Conservation (phyloP, 805 yeast species). For the Cyberlindnera japonica region DNA sequence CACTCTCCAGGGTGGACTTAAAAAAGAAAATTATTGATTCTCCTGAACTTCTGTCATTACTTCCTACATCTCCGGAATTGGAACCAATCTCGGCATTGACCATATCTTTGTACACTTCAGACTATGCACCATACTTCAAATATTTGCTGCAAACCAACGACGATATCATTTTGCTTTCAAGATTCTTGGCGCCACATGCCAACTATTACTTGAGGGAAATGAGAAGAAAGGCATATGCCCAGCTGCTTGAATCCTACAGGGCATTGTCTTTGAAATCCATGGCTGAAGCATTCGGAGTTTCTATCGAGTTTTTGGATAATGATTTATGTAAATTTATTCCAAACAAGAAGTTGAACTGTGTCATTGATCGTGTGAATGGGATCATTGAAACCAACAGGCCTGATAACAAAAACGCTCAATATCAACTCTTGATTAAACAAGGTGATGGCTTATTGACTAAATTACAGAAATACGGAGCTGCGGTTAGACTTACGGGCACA, state of each 20-base stretch:
- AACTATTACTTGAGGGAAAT: constrained; percentile 85
- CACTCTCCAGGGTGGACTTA: constrained; percentile 78
- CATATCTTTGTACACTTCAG: constrained; percentile 83
- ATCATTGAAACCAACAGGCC: constrained; percentile 95
- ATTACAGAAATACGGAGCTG: constrained; percentile 95
- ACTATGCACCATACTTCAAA: constrained; percentile 75
- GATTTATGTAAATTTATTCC: constrained; percentile 91
- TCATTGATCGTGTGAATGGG: constrained; percentile 92
- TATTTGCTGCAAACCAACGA: constrained; percentile 76
- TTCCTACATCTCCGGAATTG: constrained; percentile 64
- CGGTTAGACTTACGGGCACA: constrained; percentile 92
- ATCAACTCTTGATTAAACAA: constrained; percentile 80
- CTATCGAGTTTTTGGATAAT: constrained; percentile 77
- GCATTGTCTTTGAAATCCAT: constrained; percentile 84
- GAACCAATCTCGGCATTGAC: constrained; percentile 82
- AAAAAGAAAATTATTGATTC: constrained; percentile 85
- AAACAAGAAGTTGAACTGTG: constrained; percentile 89
- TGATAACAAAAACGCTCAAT: constrained; percentile 93
- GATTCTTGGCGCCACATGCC: constrained; percentile 73
- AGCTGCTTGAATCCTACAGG: constrained; percentile 89
- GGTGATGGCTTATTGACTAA: constrained; percentile 92
- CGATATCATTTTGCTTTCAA: constrained; percentile 57
- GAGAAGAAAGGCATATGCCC: constrained; percentile 93
- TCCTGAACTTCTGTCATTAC: constrained; percentile 84
- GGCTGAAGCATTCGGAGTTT: constrained; percentile 93